Base-by-base conservation (phyloP, 345 rosid species). In the Pugionium cornutum region DNA sequence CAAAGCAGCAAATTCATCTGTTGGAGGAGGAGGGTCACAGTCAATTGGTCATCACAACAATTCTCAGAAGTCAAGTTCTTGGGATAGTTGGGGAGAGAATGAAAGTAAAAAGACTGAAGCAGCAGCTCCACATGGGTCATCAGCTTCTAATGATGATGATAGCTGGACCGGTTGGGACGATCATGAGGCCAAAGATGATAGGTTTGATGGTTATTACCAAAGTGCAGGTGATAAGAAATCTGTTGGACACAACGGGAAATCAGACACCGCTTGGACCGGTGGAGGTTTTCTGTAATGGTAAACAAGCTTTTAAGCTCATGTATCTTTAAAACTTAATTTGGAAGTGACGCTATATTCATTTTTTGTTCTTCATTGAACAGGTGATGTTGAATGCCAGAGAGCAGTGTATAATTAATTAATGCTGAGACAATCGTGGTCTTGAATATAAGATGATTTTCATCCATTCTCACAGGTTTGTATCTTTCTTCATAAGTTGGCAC, bases 121-220 rank as follows among this genome's bases (percentile, higher is more conserved):
- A 50, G 46, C 35, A 45, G 64, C 68, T 30, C 59, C 64, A 6
- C 31, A 66, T 18, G 65, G 77, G 57, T 69, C 58, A 29, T 66
- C 77, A 4, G 66, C 76, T 53, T 69, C 90, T 26, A 66, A 68
- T 72, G 74, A 67, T 60, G 68, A 77, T 68, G 91, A 84, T 58
- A 80, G 78, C 47, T 92, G 96, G 98, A 83, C 86, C 6, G 92
- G 96, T 43, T 87, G 96, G 98, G 96, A 88, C 68, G 92, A 89
- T 70, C 79, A 86, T 49, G 95, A 92, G 63, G 79, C 75, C 30
- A 89, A 86, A 82, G 95, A 90, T 65, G 97, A 90, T 77, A 75
- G 80, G 49, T 81, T 79, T 66, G 50, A 59, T 45, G 66, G n/a
- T 66, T 27, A 58, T 65, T 82, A 85, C 63, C 91, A 89, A 53